Conservation (phyloP, 768 basidiomycete species). For the Leccinum sublutescens region DNA sequence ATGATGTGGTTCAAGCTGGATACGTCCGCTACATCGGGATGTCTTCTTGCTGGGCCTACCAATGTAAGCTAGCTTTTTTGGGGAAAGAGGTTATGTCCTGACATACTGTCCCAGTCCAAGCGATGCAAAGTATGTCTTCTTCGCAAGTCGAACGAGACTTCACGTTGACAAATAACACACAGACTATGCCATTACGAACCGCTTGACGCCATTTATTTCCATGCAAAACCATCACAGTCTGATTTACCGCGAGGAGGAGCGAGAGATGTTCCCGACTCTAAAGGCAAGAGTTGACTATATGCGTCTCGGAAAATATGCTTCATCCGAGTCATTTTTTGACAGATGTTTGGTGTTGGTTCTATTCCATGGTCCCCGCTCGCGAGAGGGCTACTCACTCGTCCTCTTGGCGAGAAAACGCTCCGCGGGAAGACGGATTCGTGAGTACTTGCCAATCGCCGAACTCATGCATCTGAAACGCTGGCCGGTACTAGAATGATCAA, state of each 20-base stretch:
- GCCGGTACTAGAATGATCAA: background rate
- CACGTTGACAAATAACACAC: conserved; percentile 1
- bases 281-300: conserved; percentile 19
- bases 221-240: conserved; percentile 65
- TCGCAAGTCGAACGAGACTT: background rate
- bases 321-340: conserved; percentile 37
- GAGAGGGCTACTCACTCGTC: conserved; percentile 3
- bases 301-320: conserved; percentile 41
- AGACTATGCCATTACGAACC: conserved; percentile 42
- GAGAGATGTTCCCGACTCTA: conserved; percentile 53
- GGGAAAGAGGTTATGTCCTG: background rate
- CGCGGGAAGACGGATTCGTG: conserved; percentile 1
- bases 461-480: background rate
- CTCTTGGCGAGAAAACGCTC: conserved; percentile 4
- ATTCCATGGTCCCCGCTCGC: conserved; percentile 8
- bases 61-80: conserved; percentile 28
- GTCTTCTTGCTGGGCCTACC: conserved; percentile 41
- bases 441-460: background rate
- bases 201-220: conserved; percentile 53
- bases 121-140: conserved; percentile 36
- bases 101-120: conserved; percentile 32
- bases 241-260: conserved; percentile 60
- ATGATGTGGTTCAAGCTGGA: conserved; percentile 49
- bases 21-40: conserved; percentile 48
- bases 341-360: conserved; percentile 8